Percentiles rank a stretch among this genome's conserved stretches.
These are phyloP conservation scores for Periconia sp. DNA, from an alignment of 2,329 filamentous ascomycete species.

Conservation along the genomic window DNA sequence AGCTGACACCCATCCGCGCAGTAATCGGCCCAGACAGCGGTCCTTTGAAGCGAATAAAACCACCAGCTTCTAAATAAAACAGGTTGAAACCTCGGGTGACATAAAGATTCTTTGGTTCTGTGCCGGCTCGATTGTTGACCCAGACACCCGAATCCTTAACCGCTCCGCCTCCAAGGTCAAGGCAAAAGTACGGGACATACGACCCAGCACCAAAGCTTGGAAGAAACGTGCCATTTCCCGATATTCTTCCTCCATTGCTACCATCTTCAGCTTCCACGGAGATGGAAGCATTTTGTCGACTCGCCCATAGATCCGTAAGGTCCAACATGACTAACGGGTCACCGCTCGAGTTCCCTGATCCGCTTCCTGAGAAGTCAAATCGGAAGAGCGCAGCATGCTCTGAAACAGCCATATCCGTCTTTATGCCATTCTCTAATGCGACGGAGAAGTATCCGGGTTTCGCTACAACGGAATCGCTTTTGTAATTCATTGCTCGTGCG, in stretches of 20 bases:
- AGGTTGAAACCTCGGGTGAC: slow-evolving; percentile 44
- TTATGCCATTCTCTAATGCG: slow-evolving; percentile 61
- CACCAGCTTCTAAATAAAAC: slow-evolving; percentile 43
- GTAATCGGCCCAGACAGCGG: slow-evolving; percentile 62
- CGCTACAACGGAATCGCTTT: slow-evolving; percentile 59
- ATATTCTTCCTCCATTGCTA: slow-evolving; percentile 52
- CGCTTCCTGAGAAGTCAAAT: slow-evolving; percentile 59
- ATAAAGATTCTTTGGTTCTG: slow-evolving; percentile 48
- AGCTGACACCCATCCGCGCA: slow-evolving; percentile 72
- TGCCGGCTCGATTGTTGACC: slow-evolving; percentile 59
- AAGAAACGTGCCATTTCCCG: slow-evolving; percentile 63
- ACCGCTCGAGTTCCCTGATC: slow-evolving; percentile 34
- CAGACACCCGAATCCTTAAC: slow-evolving; percentile 63
- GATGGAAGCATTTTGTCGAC: slow-evolving; percentile 59
- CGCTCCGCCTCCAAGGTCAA: slow-evolving; percentile 61
- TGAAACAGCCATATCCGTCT: slow-evolving; percentile 66
- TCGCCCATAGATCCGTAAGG: slow-evolving; percentile 63
- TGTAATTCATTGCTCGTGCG: slow-evolving; percentile 56
- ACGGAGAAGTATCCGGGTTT: slow-evolving; percentile 67
- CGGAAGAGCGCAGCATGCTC: slow-evolving; percentile 66
- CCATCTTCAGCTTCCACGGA: slow-evolving; percentile 53
- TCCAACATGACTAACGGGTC: slow-evolving; percentile 66
- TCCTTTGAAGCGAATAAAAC: slow-evolving; percentile 58
- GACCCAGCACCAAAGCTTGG: slow-evolving; percentile 68
- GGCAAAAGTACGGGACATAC: slow-evolving; percentile 66